phyloP scores from a whole-genome alignment of 495 filamentous ascomycete species.

The Neurospora discreta region DNA sequence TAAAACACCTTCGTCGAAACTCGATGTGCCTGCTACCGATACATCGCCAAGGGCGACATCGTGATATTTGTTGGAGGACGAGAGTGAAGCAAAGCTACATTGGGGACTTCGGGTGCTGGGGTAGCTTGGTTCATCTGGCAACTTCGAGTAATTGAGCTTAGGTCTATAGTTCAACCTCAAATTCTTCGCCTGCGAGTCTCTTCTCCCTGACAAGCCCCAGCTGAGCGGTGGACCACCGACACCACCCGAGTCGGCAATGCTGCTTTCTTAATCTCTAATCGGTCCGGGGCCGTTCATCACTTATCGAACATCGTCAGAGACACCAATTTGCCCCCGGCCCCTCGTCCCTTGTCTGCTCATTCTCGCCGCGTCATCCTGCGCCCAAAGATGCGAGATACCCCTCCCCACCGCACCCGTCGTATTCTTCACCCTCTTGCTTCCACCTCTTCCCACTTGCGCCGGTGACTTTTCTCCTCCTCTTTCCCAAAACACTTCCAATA shows the following conservation, averaged over 20 bases:
- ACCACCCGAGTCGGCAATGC: background rate
- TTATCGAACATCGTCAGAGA: background rate
- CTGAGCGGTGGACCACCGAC: background rate
- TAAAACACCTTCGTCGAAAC: background rate
- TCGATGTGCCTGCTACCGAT: background rate
- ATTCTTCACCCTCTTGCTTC: background rate
- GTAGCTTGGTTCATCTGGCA: background rate
- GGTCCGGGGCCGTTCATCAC: background rate
- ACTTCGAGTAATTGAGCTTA: background rate
- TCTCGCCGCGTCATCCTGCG: background rate
- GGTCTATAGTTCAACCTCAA: background rate
- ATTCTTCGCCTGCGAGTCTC: background rate
- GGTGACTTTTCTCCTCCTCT: background rate
- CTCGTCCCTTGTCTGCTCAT: background rate
- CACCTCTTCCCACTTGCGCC: background rate
- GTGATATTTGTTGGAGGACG: background rate
- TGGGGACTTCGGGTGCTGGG: background rate
- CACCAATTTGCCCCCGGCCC: background rate
- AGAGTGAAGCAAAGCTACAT: background rate
- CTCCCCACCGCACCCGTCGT: background rate
- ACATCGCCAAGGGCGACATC: background rate
- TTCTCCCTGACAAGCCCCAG: background rate
- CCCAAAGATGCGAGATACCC: slow-evolving; percentile 11
- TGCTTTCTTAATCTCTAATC: background rate
- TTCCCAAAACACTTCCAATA: background rate